Percentiles rank a stretch among this genome's conserved stretches.
Conservation (phyloP, 1,284 basidiomycete species). For the Trichosporon inkin region DNA sequence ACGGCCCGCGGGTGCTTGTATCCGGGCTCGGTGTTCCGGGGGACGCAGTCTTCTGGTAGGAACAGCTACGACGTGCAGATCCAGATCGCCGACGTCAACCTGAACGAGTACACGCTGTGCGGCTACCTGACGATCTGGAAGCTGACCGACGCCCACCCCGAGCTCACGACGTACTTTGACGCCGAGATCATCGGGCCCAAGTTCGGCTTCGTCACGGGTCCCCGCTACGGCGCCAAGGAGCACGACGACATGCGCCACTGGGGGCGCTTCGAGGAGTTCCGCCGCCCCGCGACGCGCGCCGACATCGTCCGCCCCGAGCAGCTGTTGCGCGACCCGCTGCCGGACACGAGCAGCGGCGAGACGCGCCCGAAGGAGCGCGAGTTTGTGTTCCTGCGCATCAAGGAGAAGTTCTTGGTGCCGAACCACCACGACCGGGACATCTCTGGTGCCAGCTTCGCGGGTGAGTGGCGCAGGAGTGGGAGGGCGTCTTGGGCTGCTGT, state of each 20-base stretch:
- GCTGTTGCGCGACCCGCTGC: constrained; percentile 60
- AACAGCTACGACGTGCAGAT: constrained; percentile 81
- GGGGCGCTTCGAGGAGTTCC: constrained; percentile 85
- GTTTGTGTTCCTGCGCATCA: constrained; percentile 86
- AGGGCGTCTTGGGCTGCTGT: too few species aligned
- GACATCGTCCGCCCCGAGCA: constrained; percentile 68
- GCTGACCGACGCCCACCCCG: constrained; percentile 82
- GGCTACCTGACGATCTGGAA: constrained; percentile 85
- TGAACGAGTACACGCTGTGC: constrained; percentile 70
- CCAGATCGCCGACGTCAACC: constrained; percentile 75
- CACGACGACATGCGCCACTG: constrained; percentile 86
- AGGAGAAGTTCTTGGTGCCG: constrained; percentile 91
- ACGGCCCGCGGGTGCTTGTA: constrained; percentile 73
- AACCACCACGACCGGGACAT: constrained; percentile 91
- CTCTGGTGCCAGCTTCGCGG: constrained; percentile 90
- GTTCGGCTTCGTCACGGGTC: constrained; percentile 78
- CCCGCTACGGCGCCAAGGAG: constrained; percentile 74
- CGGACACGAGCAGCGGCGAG: constrained; percentile 32
- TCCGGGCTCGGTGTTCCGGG: constrained; percentile 70
- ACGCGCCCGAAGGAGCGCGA: constrained; percentile 42
- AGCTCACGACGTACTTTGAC: constrained; percentile 88
- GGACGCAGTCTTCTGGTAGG: constrained; percentile 75
- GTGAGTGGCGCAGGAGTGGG: constrained; percentile 52
- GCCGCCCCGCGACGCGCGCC: constrained; percentile 55
- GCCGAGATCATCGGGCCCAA: constrained; percentile 83